Percentiles rank a stretch among this genome's conserved stretches.
These are phyloP conservation scores for Barnettozyma pratensis DNA, from an alignment of 805 yeast species.

Conservation along the genomic window DNA sequence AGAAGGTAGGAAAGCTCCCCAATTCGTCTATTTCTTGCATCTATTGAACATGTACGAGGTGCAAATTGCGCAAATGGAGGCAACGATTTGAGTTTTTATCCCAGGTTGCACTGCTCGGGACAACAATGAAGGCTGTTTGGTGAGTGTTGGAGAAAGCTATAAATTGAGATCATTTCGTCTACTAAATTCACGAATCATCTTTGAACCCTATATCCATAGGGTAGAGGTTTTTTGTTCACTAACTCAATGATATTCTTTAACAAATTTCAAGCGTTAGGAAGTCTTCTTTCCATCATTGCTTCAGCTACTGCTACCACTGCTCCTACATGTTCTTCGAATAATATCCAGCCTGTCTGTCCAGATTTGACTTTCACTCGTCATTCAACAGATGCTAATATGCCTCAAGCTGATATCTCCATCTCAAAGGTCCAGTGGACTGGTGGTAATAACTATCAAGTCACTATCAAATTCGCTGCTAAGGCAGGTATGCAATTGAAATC, in stretches of 20 bases:
- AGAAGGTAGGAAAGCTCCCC: too few species aligned
- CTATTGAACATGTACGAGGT: too few species aligned
- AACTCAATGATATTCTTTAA: background rate
- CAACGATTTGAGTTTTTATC: too few species aligned
- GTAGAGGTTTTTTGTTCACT: too few species aligned
- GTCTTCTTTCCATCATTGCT: background rate
- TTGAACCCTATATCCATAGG: too few species aligned
- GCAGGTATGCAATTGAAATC: conserved; percentile 1
- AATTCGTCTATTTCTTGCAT: too few species aligned
- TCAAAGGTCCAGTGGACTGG: conserved; percentile 1
- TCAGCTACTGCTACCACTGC: background rate
- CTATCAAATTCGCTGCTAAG: conserved; percentile 4
- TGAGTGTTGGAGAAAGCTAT: background rate
- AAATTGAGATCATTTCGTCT: background rate
- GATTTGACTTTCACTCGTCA: background rate
- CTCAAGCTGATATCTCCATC: background rate
- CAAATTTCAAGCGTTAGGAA: background rate
- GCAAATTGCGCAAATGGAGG: too few species aligned
- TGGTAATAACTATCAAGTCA: conserved; percentile 7
- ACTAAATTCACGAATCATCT: too few species aligned
- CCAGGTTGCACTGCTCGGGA: too few species aligned
- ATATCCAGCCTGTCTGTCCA: background rate
- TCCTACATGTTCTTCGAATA: background rate
- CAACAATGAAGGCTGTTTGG: background rate
- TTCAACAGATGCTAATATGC: background rate